Evolutionary conservation across 495 filamentous ascomycete genomes (phyloP).

Genomic region (Penicillium goetzii): DNA sequence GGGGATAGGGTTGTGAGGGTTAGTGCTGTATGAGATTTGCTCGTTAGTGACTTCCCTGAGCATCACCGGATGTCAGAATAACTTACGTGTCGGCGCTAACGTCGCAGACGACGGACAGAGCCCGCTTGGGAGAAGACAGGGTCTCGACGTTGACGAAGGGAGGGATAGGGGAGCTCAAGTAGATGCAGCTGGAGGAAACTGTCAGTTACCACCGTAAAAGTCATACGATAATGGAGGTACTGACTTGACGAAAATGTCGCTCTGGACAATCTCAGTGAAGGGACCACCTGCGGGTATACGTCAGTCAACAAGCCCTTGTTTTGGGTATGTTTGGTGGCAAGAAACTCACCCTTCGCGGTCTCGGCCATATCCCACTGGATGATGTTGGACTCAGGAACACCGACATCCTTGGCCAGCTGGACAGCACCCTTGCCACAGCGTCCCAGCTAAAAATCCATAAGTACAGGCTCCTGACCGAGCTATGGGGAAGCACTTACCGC

Average conservation of each 20-base stretch:
- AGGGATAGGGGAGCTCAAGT: constrained; percentile 1
- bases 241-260: constrained; percentile 65
- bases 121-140: constrained; percentile 68
- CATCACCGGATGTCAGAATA: not conserved
- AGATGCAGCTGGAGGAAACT: not conserved
- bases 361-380: constrained; percentile 93
- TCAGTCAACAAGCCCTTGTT: constrained; percentile 39
- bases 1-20: constrained; percentile 78
- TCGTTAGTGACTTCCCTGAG: not conserved
- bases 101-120: constrained; percentile 85
- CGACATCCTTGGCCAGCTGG: constrained; percentile 74
- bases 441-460: constrained; percentile 55
- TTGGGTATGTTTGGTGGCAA: not conserved
- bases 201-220: constrained; percentile 17
- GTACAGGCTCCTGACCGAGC: constrained; percentile 1
- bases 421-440: constrained; percentile 88
- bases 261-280: constrained; percentile 77
- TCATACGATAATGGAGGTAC: constrained; percentile 32
- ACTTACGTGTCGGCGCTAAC: constrained; percentile 70
- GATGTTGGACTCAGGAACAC: constrained; percentile 72
- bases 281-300: constrained; percentile 60
- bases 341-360: constrained; percentile 49
- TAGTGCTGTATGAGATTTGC: constrained; percentile 49
- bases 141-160: constrained; percentile 72
- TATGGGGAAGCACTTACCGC: constrained; percentile 42